Evolutionary conservation across 2,329 filamentous ascomycete species (phyloP), one percentile per base, ranked within the genome.

Genomic region (Thielaviopsis musarum): DNA sequence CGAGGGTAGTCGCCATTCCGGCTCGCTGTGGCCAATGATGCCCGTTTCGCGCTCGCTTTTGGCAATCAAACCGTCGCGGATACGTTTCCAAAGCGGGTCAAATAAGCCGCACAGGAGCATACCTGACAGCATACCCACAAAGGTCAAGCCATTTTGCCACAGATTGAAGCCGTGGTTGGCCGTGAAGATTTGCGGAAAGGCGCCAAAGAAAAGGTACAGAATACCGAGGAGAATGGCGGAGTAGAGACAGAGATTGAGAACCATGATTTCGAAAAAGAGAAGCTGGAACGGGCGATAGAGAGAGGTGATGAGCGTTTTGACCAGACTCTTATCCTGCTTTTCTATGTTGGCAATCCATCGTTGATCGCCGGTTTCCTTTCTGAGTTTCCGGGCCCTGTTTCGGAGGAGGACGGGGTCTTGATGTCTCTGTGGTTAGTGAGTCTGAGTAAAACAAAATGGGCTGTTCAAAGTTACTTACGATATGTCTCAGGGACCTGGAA

Each of bases 161-260:
- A 89, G 74, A 58, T 81, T 82, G 73, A 95, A 90, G 21, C 80
- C 82, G 68, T 94, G 85, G 54, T 86, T 83, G 52, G 77, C 79
- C 26, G 76, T 69, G 67, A 95, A 95, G 17, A 95, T 83, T 52
- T 94, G 74, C 5, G 85, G 80, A 66, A 95, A 95, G 0, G 90
- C 89, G 21, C 89, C 89, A 69, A 95, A 94, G 74, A 94, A 95
- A 48, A 95, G 80, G 68, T 95, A 95, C 2, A 95, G 73, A 52
- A 95, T 85, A 5, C 90, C 91, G 7, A 95, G 76, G n/a, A 95
- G 74, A 58, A 96, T 81, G 48, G 89, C 88, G 0, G 87, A 88
- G 65, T 91, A 87, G 22, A 93, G 72, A 70, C 89, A 93, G 26
- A 96, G 81, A 64, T 83, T 82, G 60, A 93, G 74, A 62, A 84